Conservation (phyloP, 768 basidiomycete genomes). For the Rhizopogon vinicolor region DNA sequence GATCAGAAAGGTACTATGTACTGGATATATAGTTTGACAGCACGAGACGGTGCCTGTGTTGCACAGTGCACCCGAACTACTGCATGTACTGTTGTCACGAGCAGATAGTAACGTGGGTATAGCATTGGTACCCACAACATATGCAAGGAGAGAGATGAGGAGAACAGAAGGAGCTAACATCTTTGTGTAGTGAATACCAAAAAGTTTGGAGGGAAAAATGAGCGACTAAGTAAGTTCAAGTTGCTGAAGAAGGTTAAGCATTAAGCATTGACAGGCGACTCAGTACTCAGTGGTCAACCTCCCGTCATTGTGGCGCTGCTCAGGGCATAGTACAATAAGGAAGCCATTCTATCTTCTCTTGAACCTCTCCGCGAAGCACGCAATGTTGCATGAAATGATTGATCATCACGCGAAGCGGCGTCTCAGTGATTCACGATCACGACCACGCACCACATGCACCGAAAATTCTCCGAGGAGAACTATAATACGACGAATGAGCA, state of each 20-base stretch:
- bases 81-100: not conserved
- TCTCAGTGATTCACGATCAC: too few species aligned
- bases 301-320: too few species aligned
- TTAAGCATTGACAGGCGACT: too few species aligned
- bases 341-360: not conserved
- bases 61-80: slow-evolving; percentile 13
- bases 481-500: not conserved
- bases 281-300: too few species aligned
- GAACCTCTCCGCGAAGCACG: not conserved
- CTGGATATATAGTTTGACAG: slow-evolving; percentile 22
- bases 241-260: not conserved
- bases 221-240: not conserved
- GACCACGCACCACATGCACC: not conserved
- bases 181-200: not conserved
- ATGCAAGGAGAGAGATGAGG: slow-evolving; percentile 1
- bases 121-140: not conserved
- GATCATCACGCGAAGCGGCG: not conserved
- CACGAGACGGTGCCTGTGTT: slow-evolving; percentile 26
- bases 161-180: not conserved
- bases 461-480: too few species aligned
- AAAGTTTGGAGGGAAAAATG: not conserved
- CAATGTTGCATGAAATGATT: not conserved
- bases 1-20: not conserved
- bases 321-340: too few species aligned
- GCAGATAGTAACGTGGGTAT: not conserved